Evolutionary conservation across 2,329 filamentous ascomycete genomes (phyloP).

Genomic region (Blastomyces emzantsi): DNA sequence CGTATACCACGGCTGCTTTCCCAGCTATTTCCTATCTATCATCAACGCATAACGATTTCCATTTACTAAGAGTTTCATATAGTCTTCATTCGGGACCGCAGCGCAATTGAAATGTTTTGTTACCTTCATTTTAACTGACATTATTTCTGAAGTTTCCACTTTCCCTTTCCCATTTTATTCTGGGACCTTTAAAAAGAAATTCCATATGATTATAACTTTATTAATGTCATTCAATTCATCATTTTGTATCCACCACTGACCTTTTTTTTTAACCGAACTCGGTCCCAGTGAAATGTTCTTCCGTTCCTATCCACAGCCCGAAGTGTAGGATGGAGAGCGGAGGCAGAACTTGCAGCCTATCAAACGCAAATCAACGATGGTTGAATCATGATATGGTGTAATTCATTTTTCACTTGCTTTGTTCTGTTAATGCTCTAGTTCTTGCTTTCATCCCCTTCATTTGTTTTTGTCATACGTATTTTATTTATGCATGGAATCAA

Average conservation of each 20-base stretch:
- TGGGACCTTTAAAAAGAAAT: conserved; percentile 17
- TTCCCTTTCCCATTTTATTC: conserved; percentile 22
- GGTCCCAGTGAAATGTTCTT: neutral
- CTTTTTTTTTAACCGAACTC: neutral
- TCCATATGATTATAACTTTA: conserved; percentile 10
- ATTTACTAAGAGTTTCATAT: neutral
- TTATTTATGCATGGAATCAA: conserved; percentile 7
- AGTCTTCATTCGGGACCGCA: conserved; percentile 9
- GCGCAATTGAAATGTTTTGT: conserved; percentile 5
- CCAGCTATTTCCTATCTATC: neutral
- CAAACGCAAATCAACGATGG: neutral
- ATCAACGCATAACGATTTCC: conserved; percentile 9
- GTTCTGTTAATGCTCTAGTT: neutral
- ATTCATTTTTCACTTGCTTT: neutral
- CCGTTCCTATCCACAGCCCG: neutral
- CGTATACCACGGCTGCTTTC: neutral
- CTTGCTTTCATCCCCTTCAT: neutral
- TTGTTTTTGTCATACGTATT: neutral
- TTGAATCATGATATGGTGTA: neutral
- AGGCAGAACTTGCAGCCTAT: neutral
- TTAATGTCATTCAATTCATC: neutral
- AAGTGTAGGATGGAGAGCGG: neutral
- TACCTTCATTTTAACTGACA: neutral
- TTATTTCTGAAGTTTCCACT: conserved; percentile 18
- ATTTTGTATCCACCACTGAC: neutral